These are phyloP conservation scores for Acorus gramineus DNA, from an alignment of 106 monocot genomes.

Conservation along the genomic window DNA sequence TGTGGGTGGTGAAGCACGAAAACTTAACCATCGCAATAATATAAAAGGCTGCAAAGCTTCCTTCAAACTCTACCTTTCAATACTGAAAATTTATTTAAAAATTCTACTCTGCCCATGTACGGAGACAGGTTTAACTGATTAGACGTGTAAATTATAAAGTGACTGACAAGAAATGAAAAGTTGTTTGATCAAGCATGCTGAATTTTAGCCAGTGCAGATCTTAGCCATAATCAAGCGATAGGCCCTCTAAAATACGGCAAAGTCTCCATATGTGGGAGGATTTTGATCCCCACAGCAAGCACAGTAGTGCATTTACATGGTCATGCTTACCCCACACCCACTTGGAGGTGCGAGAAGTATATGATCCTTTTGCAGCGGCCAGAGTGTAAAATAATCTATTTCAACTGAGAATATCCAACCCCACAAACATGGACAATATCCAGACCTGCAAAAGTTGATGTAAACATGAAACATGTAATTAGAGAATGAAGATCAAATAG, in stretches of 20 bases:
- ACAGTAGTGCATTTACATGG: conserved; percentile 9
- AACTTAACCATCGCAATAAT: conserved; percentile 34
- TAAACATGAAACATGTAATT: too few relatives aligned
- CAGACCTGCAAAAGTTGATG: conserved; percentile 16
- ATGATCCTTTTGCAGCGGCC: conserved; percentile 36
- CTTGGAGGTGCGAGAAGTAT: conserved; percentile 36
- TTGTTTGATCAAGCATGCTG: conserved; percentile 1
- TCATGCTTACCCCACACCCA: conserved; percentile 46
- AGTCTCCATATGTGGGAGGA: conserved; percentile 50
- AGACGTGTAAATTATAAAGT: not conserved
- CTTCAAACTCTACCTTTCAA: too few relatives aligned
- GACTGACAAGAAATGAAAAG: not conserved
- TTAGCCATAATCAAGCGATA: conserved; percentile 87
- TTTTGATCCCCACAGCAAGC: conserved; percentile 17
- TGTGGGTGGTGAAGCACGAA: conserved; percentile 39
- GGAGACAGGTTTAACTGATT: too few relatives aligned
- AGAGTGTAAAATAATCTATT: conserved; percentile 32
- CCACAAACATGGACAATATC: conserved; percentile 3
- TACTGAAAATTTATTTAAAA: too few relatives aligned
- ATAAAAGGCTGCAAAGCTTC: not conserved
- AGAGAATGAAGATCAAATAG: too few relatives aligned
- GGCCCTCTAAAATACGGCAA: conserved; percentile 58
- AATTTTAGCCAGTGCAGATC: conserved; percentile 9
- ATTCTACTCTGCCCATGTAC: too few relatives aligned
- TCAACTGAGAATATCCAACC: conserved; percentile 8